Evolutionary conservation across 2,329 filamentous ascomycete genomes (phyloP), one percentile per base, ranked within the genome.

Genomic region (Penicillium sp.): DNA sequence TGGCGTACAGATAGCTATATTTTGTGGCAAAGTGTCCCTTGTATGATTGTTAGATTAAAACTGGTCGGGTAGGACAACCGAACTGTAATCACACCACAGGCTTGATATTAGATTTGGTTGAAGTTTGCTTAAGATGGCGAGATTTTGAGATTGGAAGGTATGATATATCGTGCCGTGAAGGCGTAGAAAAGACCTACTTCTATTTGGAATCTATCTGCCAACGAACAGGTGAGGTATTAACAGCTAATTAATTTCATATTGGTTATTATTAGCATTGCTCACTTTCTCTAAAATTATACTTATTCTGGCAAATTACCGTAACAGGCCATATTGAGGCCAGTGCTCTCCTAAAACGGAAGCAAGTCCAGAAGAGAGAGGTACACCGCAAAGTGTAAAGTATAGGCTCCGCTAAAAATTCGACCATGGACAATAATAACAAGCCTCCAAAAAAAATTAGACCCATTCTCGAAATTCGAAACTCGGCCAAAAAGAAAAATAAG

Each of bases 401-500:
- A 25, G 43, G 36, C 49, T 43, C 53, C 53, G 53, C 53, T 30
- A 16, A 36, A 43, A 51, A 36, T 35, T 47, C 28, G 19, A 51
- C 47, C 53, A 51, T 55, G 22, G 41, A 45, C 38, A 51, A 51
- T 55, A 55, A 55, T 51, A 17, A 9, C 16, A 40, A 30, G 14
- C 37, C 36, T 25, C 35, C 28, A 31, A 33, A 28, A 35, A 9
- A 25, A 5, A 14, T 31, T 9, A 26, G 25, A 26, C 9, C 26
- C 31, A 53, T 60, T 60, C 53, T 62, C 37, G 53, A 56, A 22
- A 44, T 11, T 36, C 30, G 38, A 54, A 55, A 44, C 46, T 48
- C 22, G 45, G 8, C 5, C 41, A n/a, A 35, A 31, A 48, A 48
- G 26, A 50, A 50, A 51, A 31, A 31, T 14, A 5, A 5, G 30